phyloP scores from a whole-genome alignment of 2,329 filamentous ascomycete species.

The Aspergillus awamori region DNA sequence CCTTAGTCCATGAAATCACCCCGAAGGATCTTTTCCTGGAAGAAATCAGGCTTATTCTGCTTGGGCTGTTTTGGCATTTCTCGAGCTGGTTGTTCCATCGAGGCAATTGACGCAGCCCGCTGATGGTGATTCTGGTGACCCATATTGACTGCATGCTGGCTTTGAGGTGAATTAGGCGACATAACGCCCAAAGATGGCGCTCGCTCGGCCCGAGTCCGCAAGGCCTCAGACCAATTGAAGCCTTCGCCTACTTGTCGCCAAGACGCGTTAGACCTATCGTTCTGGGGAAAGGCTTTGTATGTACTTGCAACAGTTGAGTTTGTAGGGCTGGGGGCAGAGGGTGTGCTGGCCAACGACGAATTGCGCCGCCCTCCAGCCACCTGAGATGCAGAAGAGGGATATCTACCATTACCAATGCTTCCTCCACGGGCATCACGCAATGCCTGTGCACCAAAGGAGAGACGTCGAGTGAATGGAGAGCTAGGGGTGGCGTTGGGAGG shows the following conservation, averaged over 20 bases:
- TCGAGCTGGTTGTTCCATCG: slow-evolving; percentile 59
- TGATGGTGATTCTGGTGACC: slow-evolving; percentile 51
- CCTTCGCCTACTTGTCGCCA: slow-evolving; percentile 71
- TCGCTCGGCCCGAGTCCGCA: slow-evolving; percentile 88
- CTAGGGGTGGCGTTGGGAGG: slow-evolving; percentile 62
- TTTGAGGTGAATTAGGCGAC: slow-evolving; percentile 32
- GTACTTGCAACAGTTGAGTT: slow-evolving; percentile 42
- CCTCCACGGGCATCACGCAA: slow-evolving; percentile 69
- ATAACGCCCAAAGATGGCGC: slow-evolving; percentile 52
- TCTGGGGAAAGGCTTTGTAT: slow-evolving; percentile 36
- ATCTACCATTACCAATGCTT: slow-evolving; percentile 66
- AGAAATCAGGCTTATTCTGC: slow-evolving; percentile 79
- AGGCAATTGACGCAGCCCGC: slow-evolving; percentile 49
- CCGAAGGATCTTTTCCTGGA: slow-evolving; percentile 96
- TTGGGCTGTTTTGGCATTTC: slow-evolving; percentile 51
- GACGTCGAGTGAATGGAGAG: slow-evolving; percentile 72
- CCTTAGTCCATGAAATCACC: slow-evolving; percentile 94
- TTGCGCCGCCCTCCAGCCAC: slow-evolving; percentile 29
- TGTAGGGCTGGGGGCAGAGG: slow-evolving; percentile 22
- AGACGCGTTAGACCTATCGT: slow-evolving; percentile 48
- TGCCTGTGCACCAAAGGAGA: slow-evolving; percentile 87
- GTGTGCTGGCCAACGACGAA: slow-evolving; percentile 29
- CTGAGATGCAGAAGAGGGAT: slow-evolving; percentile 47
- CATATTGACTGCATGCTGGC: slow-evolving; percentile 44
- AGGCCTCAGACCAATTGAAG: slow-evolving; percentile 96